Percentiles rank a stretch among this genome's conserved stretches.
These are phyloP conservation scores for Suillus alpinus DNA, from an alignment of 768 basidiomycete species.

Conservation along the genomic window DNA sequence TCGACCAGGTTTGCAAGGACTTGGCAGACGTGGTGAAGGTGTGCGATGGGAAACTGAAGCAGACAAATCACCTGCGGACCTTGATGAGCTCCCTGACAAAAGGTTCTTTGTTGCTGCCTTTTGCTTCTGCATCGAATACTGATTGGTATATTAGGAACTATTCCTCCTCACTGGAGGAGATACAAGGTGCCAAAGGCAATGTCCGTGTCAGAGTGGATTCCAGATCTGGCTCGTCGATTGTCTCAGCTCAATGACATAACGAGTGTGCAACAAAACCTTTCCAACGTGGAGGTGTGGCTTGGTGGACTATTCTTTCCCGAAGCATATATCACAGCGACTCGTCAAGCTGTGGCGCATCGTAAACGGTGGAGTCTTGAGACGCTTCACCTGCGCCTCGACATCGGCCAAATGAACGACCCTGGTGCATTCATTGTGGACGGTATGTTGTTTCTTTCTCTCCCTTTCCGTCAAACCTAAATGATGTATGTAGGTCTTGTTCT, in stretches of 20 bases:
- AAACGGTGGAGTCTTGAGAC: conserved; percentile 94
- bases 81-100: conserved; percentile 89
- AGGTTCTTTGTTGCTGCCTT: conserved; percentile 43
- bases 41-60: conserved; percentile 84
- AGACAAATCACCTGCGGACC: conserved; percentile 93
- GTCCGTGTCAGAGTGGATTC: conserved; percentile 84
- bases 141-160: conserved; percentile 56
- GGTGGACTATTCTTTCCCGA: conserved; percentile 96
- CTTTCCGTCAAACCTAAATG: conserved; percentile 2
- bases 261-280: conserved; percentile 51
- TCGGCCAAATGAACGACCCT: conserved; percentile 76
- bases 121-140: conserved; percentile 2
- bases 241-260: conserved; percentile 76
- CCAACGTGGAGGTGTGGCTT: conserved; percentile 82
- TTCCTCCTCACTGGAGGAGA: conserved; percentile 83
- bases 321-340: conserved; percentile 92
- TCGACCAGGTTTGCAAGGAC: conserved; percentile 79
- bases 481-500: conserved; percentile 66
- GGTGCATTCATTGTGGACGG: conserved; percentile 87
- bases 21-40: conserved; percentile 79
- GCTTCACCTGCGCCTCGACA: conserved; percentile 72
- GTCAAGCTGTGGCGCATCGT: conserved; percentile 92
- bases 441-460: background rate
- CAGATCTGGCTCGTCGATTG: conserved; percentile 75
- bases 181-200: conserved; percentile 86